Evolutionary conservation across 2,329 filamentous ascomycete genomes (phyloP).

Genomic region (Apiospora hydei): DNA sequence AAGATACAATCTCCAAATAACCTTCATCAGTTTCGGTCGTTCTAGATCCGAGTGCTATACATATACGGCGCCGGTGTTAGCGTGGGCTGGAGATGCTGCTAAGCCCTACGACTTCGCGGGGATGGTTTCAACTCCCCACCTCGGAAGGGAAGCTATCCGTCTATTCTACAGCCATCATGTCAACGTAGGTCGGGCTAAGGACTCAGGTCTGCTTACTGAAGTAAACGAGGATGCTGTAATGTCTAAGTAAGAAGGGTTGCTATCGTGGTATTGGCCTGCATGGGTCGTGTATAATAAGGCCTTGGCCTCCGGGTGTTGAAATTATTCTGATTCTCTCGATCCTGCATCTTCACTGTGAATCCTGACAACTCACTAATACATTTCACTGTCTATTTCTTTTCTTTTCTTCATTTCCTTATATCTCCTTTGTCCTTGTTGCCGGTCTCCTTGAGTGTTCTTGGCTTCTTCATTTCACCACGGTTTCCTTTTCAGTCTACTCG

Average conservation of each 20-base stretch:
- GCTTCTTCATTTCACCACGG: background rate
- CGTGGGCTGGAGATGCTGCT: background rate
- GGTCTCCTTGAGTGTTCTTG: background rate
- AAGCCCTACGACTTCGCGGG: slow-evolving; percentile 4
- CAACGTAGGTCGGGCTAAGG: background rate
- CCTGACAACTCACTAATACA: too few species aligned
- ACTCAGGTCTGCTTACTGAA: background rate
- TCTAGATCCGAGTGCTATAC: background rate
- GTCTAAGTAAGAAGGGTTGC: background rate
- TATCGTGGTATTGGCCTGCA: background rate
- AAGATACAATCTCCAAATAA: background rate
- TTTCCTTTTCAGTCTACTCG: background rate
- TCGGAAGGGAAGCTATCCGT: background rate
- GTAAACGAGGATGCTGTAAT: background rate
- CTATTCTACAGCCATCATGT: background rate
- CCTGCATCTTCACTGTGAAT: background rate
- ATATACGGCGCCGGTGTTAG: slow-evolving; percentile 9
- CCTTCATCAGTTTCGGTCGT: background rate
- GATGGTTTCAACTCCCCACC: background rate
- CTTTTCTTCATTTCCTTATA: slow-evolving; percentile 28
- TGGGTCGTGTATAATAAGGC: background rate
- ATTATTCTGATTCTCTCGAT: background rate
- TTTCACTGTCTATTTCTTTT: slow-evolving; percentile 26
- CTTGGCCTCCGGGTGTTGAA: background rate
- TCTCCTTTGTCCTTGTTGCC: background rate